Conservation (phyloP, 2,329 filamentous ascomycete genomes). For the Hypomyces rosellus region DNA sequence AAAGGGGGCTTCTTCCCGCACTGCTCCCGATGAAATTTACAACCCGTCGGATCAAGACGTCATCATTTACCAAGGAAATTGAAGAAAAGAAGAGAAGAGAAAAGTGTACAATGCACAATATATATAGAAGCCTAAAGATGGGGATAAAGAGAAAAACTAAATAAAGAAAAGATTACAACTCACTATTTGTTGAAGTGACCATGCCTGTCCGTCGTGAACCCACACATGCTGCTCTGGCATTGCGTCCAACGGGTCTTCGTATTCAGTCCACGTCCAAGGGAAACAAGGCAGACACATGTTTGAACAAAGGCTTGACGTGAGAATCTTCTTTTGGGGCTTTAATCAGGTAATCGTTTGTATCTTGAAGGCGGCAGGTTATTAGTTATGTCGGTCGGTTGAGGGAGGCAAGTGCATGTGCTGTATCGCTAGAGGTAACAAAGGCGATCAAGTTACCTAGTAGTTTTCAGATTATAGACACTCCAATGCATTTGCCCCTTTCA, state of each 20-base stretch:
- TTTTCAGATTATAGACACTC: too few relatives aligned
- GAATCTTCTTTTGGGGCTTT: background rate
- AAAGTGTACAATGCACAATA: background rate
- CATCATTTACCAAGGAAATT: background rate
- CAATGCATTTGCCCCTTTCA: too few relatives aligned
- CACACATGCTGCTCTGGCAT: constrained; percentile 37
- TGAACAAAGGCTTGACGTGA: background rate
- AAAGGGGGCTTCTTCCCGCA: background rate
- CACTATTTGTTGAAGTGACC: constrained; percentile 35
- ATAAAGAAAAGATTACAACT: constrained; percentile 18
- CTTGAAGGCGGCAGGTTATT: background rate
- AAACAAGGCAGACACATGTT: constrained; percentile 51
- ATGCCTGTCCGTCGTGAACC: constrained; percentile 30
- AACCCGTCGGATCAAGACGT: too few relatives aligned
- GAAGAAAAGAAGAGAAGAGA: background rate
- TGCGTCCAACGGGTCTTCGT: constrained; percentile 33
- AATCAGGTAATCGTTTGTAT: background rate
- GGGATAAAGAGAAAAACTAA: background rate
- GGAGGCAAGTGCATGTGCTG: background rate
- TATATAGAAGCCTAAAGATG: background rate
- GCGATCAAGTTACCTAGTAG: too few relatives aligned
- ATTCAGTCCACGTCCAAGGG: constrained; percentile 43
- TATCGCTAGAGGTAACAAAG: background rate
- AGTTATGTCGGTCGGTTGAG: background rate
- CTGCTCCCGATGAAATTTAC: background rate